Conservation (phyloP, 2,329 filamentous ascomycete species). For the Elsinoe arachidis region DNA sequence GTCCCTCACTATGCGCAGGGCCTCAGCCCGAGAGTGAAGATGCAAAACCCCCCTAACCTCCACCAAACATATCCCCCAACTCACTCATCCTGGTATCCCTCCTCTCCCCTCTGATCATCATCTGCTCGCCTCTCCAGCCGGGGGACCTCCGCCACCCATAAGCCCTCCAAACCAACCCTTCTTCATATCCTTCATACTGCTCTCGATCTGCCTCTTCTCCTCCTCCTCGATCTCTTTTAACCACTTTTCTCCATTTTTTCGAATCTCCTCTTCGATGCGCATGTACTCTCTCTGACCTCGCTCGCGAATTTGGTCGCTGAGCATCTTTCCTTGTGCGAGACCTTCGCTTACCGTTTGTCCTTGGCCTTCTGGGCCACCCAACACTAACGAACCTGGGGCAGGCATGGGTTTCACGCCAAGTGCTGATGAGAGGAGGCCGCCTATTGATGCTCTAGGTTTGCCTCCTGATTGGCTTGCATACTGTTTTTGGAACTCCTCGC, state of each 20-base stretch:
- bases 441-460: slow-evolving; percentile 52
- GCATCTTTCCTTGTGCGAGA: slow-evolving; percentile 88
- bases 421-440: slow-evolving; percentile 46
- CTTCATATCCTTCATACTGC: slow-evolving; percentile 90
- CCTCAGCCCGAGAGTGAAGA: slow-evolving; percentile 9
- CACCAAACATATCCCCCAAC: slow-evolving; percentile 23
- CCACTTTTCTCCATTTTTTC: slow-evolving; percentile 90
- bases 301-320: slow-evolving; percentile 89
- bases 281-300: slow-evolving; percentile 85
- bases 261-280: slow-evolving; percentile 79
- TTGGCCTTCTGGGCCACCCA: slow-evolving; percentile 38
- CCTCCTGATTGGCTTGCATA: slow-evolving; percentile 57
- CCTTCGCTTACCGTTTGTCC: slow-evolving; percentile 60
- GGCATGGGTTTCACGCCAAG: slow-evolving; percentile 67
- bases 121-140: background rate
- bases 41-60: slow-evolving; percentile 1
- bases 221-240: slow-evolving; percentile 84
- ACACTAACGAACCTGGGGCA: slow-evolving; percentile 51
- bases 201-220: slow-evolving; percentile 82
- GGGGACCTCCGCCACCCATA: slow-evolving; percentile 15
- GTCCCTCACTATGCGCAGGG: slow-evolving; percentile 4
- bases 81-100: slow-evolving; percentile 16
- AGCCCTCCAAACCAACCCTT: slow-evolving; percentile 52
- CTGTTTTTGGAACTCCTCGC: slow-evolving; percentile 75
- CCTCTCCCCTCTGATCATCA: background rate